Percentiles rank a stretch among this genome's conserved stretches.
Evolutionary conservation across 441 rosid species (phyloP).

Genomic region (Gossypium aridum): DNA sequence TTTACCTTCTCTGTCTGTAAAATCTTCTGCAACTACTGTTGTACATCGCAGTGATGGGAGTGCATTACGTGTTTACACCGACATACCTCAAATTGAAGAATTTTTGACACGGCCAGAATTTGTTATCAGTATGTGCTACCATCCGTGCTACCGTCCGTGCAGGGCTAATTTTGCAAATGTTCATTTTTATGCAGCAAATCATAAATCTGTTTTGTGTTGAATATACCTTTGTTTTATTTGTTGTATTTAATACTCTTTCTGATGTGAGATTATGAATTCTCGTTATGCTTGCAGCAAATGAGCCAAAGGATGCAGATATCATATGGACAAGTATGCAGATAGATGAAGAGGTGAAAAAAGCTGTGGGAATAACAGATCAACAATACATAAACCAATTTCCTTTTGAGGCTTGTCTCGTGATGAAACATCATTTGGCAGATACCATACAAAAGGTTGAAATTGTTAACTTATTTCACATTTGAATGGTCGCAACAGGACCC

Average conservation of each 20-base stretch:
- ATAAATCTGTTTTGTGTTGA: background rate
- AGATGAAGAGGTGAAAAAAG: slow-evolving; percentile 68
- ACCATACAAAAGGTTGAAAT: slow-evolving; percentile 68
- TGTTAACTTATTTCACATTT: slow-evolving; percentile 2
- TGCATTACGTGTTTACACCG: slow-evolving; percentile 67
- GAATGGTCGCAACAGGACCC: background rate
- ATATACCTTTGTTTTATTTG: background rate
- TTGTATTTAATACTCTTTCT: background rate
- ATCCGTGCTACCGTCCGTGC: slow-evolving; percentile 11
- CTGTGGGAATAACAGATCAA: slow-evolving; percentile 63
- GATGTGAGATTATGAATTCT: slow-evolving; percentile 3
- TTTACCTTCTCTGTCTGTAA: slow-evolving; percentile 25
- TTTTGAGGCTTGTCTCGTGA: slow-evolving; percentile 88
- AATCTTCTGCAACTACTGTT: slow-evolving; percentile 33
- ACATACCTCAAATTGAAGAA: slow-evolving; percentile 85
- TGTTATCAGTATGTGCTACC: slow-evolving; percentile 59
- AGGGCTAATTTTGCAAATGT: background rate
- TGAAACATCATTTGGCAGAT: slow-evolving; percentile 98
- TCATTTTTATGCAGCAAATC: background rate
- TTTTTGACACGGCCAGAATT: slow-evolving; percentile 75
- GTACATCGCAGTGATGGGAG: slow-evolving; percentile 37
- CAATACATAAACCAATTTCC: slow-evolving; percentile 86
- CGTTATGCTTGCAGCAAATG: slow-evolving; percentile 44
- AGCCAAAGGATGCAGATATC: slow-evolving; percentile 77
- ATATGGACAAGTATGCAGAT: slow-evolving; percentile 90